Percentiles rank a stretch among this genome's conserved stretches.
Evolutionary conservation across 2,329 filamentous ascomycete genomes (phyloP).

Genomic region (Chrysoporthe austroafricana): DNA sequence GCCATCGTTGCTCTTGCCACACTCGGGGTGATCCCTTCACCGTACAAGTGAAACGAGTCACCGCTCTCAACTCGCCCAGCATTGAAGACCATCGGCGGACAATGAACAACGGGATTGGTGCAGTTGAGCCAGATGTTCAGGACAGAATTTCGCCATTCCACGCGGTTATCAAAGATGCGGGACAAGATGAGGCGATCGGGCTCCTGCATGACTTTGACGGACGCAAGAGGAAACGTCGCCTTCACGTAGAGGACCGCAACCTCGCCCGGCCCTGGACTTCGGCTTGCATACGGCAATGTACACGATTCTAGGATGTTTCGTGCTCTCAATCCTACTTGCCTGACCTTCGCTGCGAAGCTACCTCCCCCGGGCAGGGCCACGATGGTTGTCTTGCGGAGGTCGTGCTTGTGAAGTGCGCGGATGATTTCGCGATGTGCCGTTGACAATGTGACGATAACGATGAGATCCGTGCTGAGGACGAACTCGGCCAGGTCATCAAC

Average conservation of each 20-base stretch:
- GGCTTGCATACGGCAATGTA: slow-evolving; percentile 15
- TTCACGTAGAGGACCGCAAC: slow-evolving; percentile 18
- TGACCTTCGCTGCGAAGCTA: slow-evolving; percentile 15
- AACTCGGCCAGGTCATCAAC: slow-evolving; percentile 12
- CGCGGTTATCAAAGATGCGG: slow-evolving; percentile 8
- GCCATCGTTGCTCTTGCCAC: slow-evolving; percentile 17
- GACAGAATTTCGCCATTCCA: slow-evolving; percentile 15
- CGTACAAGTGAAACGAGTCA: slow-evolving; percentile 10
- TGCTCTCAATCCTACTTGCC: slow-evolving; percentile 11
- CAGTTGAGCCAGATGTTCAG: slow-evolving; percentile 22
- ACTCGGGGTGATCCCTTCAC: slow-evolving; percentile 15
- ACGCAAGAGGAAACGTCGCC: slow-evolving; percentile 16
- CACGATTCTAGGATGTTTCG: slow-evolving; percentile 16
- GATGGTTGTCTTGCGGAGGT: slow-evolving; percentile 13
- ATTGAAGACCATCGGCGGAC: slow-evolving; percentile 18
- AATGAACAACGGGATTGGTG: slow-evolving; percentile 18
- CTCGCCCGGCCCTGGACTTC: slow-evolving; percentile 4
- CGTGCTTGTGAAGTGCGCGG: slow-evolving; percentile 6
- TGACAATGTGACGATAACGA: slow-evolving; percentile 19
- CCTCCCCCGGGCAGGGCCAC: slow-evolving; percentile 14
- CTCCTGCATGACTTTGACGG: slow-evolving; percentile 2
- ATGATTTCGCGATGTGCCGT: slow-evolving; percentile 17
- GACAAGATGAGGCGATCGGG: slow-evolving; percentile 1
- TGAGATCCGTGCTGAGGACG: slow-evolving; percentile 5
- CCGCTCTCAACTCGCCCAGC: slow-evolving; percentile 18